Evolutionary conservation across 306 rosid genomes (phyloP), one percentile per base, ranked within the genome.

Genomic region (Arachis hypogaea): DNA sequence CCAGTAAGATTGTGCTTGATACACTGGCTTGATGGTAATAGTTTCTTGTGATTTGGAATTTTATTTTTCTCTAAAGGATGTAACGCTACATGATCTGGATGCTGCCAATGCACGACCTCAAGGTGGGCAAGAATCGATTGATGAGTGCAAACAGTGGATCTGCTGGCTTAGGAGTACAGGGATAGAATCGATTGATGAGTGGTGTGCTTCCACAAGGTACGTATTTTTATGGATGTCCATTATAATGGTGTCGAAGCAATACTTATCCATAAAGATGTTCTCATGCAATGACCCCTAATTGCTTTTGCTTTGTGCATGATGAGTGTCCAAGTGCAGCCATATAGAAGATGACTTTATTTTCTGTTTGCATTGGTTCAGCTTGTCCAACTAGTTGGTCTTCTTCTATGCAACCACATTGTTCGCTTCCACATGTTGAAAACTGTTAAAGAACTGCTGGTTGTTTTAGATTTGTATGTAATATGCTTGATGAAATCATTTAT

Each of bases 151-250:
- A 90, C 83, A 82, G 89, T 88, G 99, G 96, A 74, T 89, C 99
- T 29, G 93, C 93, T 75, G 86, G 88, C 73, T 79, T 94, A 76
- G 79, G 82, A 36, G 86, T 94, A 59, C 98, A 91, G 85, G 99
- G 99, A 60, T 97, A 92, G 72, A 95, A 85, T 79, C 89, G 96
- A 45, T 66, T 95, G 83, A 88, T 92, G 92, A 78, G 92, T 69
- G 90, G 98, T 29, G 86, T 89, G 79, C 90, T 95, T 80, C 92
- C 99, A 16, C 99, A 95, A 92, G 99, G 99, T 95, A 74, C 76
- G 59, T 2, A 3, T 69, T 64, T 71, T 67, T 12, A 56, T 42
- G 10, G 30, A 12, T 16, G 22, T 71, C n/a, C 52, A 28, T 22
- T 16, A 55, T 43, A 66, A 30, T 54, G 59, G 63, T 12, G 55